Base-by-base conservation (phyloP, 2,329 filamentous ascomycete genomes). In the Trichoderma sp. region DNA sequence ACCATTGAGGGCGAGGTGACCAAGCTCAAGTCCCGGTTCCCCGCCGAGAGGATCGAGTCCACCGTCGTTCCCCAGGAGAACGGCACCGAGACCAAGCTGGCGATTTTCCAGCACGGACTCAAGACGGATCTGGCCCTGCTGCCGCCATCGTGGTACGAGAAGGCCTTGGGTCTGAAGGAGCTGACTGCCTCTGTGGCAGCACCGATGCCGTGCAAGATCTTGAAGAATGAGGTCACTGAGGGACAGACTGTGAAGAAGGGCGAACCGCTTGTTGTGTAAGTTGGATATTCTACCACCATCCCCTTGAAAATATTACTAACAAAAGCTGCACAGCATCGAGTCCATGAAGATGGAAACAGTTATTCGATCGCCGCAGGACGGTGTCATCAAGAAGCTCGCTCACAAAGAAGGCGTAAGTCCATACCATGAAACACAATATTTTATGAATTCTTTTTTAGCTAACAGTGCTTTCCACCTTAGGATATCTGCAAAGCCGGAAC, bases 161-260 rank as follows among this genome's bases (percentile, higher is more conserved):
- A 97, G 84, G 95, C 95, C 0, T 87, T 98, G 8, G 95, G 96
- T 0, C 86, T 94, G 77, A 95, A 94, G 83, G 94, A 97, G 81
- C 89, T 90, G 0, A 88, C 92, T 7, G 95, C 96, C 76, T 97
- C 93, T 71, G 95, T 98, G 1, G 88, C 94, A 29, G 95, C 97
- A 27, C 97, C 97, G 0, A 99, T 99, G 97, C 97, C 97, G 2
- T 98, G 97, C 85, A 98, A 98, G 86, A 93, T 99, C 31, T 86
- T 99, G 77, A 91, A 94, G 78, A 97, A 98, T 65, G 94, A 98
- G 83, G 95, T 98, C 0, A 85, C 89, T 33, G 95, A 95, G 79
- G 97, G 97, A 0, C 91, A 97, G 78, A 85, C 85, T 64, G 97
- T 99, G 18, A 91, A 92, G 82, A 97, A 96, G 86, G 95, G 96